A percentile compares a stretch with the other conserved stretches of the same genome.
Conservation (phyloP, 2,329 filamentous ascomycete species). For the Stemphylium beticola region DNA sequence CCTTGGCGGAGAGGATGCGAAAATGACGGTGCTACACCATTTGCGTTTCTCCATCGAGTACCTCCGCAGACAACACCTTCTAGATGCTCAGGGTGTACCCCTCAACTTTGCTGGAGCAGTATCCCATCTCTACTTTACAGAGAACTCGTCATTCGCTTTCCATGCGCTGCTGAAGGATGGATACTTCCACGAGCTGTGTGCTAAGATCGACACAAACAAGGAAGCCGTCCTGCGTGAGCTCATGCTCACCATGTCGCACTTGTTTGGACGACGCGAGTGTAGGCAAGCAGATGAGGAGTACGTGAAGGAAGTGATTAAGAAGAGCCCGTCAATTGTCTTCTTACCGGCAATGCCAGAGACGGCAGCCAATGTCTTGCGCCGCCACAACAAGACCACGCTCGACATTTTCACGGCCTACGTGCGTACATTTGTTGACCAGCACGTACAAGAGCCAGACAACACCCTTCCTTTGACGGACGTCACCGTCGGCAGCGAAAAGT, state of each 20-base stretch:
- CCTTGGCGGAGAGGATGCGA: conserved; percentile 71
- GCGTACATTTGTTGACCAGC: conserved; percentile 69
- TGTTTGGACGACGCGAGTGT: conserved; percentile 69
- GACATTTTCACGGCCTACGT: conserved; percentile 73
- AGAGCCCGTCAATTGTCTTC: conserved; percentile 68
- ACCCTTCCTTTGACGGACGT: conserved; percentile 64
- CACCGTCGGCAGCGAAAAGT: conserved; percentile 49
- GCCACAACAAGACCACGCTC: conserved; percentile 71
- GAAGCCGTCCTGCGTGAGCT: conserved; percentile 62
- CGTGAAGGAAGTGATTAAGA: conserved; percentile 58
- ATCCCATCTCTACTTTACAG: conserved; percentile 76
- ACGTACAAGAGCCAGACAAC: conserved; percentile 62
- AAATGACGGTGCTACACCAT: conserved; percentile 75
- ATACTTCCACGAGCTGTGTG: conserved; percentile 71
- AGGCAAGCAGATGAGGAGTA: conserved; percentile 56
- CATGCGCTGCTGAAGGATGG: conserved; percentile 74
- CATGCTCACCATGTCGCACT: conserved; percentile 71
- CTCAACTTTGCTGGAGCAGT: conserved; percentile 75
- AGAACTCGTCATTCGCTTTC: conserved; percentile 77
- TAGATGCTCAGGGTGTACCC: conserved; percentile 66
- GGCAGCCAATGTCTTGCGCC: conserved; percentile 62
- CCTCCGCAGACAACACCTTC: conserved; percentile 70
- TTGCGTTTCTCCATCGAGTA: conserved; percentile 83
- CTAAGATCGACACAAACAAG: conserved; percentile 59
- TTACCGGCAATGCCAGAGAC: conserved; percentile 67